These are phyloP conservation scores for Purpureocillium takamizusanense DNA, from an alignment of 2,329 filamentous ascomycete species.

Conservation along the genomic window DNA sequence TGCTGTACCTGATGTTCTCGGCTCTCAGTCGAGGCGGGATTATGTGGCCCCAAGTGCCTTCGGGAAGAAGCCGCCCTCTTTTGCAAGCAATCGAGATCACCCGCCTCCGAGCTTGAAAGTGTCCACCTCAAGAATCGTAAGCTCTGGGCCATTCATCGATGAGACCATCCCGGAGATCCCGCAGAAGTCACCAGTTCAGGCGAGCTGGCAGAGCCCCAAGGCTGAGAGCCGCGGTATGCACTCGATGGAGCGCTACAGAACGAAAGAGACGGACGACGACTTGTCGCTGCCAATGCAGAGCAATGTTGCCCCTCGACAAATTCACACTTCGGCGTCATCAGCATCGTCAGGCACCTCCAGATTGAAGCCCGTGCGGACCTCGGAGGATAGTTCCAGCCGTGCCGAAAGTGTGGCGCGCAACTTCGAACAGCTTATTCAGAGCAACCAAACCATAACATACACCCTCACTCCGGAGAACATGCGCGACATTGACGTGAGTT, in stretches of 20 bases:
- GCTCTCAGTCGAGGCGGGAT: not conserved
- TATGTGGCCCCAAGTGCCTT: not conserved
- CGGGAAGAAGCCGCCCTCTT: not conserved
- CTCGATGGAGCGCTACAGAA: slow-evolving; percentile 27
- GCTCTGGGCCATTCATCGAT: slow-evolving; percentile 22
- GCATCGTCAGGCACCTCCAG: slow-evolving; percentile 40
- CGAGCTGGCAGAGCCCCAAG: slow-evolving; percentile 14
- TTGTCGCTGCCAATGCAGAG: slow-evolving; percentile 11
- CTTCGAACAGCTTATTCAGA: slow-evolving; percentile 73
- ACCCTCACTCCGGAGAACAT: slow-evolving; percentile 74
- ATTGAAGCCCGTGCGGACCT: slow-evolving; percentile 44
- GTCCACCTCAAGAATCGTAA: slow-evolving; percentile 20
- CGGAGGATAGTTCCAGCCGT: slow-evolving; percentile 45
- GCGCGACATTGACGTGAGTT: slow-evolving; percentile 63
- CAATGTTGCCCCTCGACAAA: slow-evolving; percentile 21
- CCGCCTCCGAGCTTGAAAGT: slow-evolving; percentile 21
- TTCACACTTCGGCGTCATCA: slow-evolving; percentile 42
- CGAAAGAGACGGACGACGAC: slow-evolving; percentile 26
- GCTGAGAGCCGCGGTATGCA: slow-evolving; percentile 26
- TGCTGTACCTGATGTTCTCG: not conserved
- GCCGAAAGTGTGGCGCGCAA: slow-evolving; percentile 54
- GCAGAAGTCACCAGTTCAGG: slow-evolving; percentile 17
- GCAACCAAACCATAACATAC: slow-evolving; percentile 74
- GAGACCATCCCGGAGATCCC: slow-evolving; percentile 21
- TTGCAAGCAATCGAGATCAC: slow-evolving; percentile 2